Evolutionary conservation across 805 yeast species (phyloP).

Genomic region (Candida gorgasii): DNA sequence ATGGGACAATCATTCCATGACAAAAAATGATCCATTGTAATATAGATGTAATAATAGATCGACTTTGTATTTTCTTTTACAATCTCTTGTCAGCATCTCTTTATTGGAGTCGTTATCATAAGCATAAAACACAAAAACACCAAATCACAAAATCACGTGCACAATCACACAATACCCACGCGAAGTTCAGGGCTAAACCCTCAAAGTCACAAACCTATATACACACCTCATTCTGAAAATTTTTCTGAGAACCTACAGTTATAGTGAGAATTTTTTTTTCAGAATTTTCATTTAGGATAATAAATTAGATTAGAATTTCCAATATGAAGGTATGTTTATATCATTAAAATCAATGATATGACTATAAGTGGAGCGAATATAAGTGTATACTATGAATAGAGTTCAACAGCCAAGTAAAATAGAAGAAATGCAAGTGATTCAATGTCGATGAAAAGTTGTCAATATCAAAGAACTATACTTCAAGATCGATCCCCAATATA

Average conservation of each 20-base stretch:
- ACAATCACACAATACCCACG: neutral
- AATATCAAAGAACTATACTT: too few relatives aligned
- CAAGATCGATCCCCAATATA: too few relatives aligned
- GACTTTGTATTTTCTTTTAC: neutral
- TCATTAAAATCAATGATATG: neutral
- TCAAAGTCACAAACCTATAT: constrained; percentile 2
- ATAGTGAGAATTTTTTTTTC: constrained; percentile 16
- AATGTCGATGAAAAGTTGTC: too few relatives aligned
- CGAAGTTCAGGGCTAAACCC: constrained; percentile 1
- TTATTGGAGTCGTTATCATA: too few relatives aligned
- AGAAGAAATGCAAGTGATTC: too few relatives aligned
- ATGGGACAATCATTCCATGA: constrained; percentile 32
- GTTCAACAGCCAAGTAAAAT: too few relatives aligned
- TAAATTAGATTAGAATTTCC: constrained; percentile 25
- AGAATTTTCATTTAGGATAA: constrained; percentile 15
- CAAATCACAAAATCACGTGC: neutral
- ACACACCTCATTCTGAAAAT: constrained; percentile 1
- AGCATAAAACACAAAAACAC: neutral
- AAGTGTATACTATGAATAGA: neutral
- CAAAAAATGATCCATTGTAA: constrained; percentile 10
- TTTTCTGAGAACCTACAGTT: constrained; percentile 1
- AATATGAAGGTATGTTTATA: constrained; percentile 46
- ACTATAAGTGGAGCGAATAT: neutral
- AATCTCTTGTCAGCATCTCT: too few relatives aligned
- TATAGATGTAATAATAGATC: constrained; percentile 2